These are phyloP conservation scores for Loxodes magnus DNA, from an alignment of 73 alveolate species.

Conservation along the genomic window DNA sequence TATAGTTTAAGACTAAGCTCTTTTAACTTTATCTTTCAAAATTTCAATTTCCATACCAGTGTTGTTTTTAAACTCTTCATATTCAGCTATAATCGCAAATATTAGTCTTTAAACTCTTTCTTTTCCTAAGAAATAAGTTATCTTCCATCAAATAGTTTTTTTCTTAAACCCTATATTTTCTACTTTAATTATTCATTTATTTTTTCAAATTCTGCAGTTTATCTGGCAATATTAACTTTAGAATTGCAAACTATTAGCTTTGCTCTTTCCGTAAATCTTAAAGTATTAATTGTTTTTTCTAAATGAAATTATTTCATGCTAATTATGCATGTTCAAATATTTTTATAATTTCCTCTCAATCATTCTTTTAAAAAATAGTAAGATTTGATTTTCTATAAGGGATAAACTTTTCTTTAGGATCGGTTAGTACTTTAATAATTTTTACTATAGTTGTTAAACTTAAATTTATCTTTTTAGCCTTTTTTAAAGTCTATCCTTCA, in stretches of 20 bases:
- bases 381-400: constrained; percentile 55
- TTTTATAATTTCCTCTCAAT: constrained; percentile 74
- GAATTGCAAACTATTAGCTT: constrained; percentile 48
- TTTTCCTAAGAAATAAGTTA: neutral
- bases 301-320: constrained; percentile 49
- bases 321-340: constrained; percentile 72
- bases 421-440: constrained; percentile 66
- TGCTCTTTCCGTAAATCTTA: constrained; percentile 61
- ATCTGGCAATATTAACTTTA: constrained; percentile 39
- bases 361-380: constrained; percentile 59
- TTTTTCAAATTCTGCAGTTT: constrained; percentile 44
- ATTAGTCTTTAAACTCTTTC: neutral
- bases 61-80: constrained; percentile 18
- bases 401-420: constrained; percentile 37
- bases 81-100: neutral
- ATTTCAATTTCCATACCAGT: constrained; percentile 13
- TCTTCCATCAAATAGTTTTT: constrained; percentile 6
- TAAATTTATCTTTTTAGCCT: constrained; percentile 72
- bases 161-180: constrained; percentile 20
- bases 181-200: constrained; percentile 25
- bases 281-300: constrained; percentile 80
- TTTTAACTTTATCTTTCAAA: constrained; percentile 1
- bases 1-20: neutral
- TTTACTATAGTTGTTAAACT: constrained; percentile 70
- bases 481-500: constrained; percentile 67